A percentile compares a stretch with the other conserved stretches of the same genome.
Conservation (phyloP, 2,329 filamentous ascomycete genomes). For the Colletotrichum ledebouriae region DNA sequence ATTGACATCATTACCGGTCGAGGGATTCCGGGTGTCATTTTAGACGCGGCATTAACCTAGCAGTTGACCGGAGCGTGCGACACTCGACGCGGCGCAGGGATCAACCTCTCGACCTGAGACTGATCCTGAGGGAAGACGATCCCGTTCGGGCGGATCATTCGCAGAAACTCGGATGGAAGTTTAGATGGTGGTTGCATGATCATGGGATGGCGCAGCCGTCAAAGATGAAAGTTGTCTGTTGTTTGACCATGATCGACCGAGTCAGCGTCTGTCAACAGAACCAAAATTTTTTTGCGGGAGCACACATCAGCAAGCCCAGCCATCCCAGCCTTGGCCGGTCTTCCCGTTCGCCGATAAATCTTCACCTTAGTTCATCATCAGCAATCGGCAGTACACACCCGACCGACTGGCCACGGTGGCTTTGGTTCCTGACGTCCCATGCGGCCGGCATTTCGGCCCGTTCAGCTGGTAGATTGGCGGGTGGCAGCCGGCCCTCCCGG, state of each 20-base stretch:
- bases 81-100: conserved; percentile 44
- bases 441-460: conserved; percentile 31
- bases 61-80: conserved; percentile 46
- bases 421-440: conserved; percentile 6
- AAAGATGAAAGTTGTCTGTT: conserved; percentile 16
- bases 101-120: conserved; percentile 44
- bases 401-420: conserved; percentile 10
- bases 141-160: conserved; percentile 34
- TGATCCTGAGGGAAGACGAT: conserved; percentile 44
- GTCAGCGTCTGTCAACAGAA: conserved; percentile 27
- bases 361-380: background rate
- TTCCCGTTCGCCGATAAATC: conserved; percentile 4
- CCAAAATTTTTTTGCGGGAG: background rate
- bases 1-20: conserved; percentile 48
- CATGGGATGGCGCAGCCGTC: conserved; percentile 39
- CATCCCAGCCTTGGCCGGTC: too few relatives aligned
- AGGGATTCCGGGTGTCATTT: conserved; percentile 45
- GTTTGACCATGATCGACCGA: conserved; percentile 22
- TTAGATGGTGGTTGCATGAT: conserved; percentile 27
- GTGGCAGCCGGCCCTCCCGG: conserved; percentile 21
- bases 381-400: conserved; percentile 11
- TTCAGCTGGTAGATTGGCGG: conserved; percentile 25
- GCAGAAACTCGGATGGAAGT: conserved; percentile 33
- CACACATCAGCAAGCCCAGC: too few relatives aligned
- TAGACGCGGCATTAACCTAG: conserved; percentile 47